A percentile compares a stretch with the other conserved stretches of the same genome.
Conservation (phyloP, 257 asterid species). For the Agastache rugosa region DNA sequence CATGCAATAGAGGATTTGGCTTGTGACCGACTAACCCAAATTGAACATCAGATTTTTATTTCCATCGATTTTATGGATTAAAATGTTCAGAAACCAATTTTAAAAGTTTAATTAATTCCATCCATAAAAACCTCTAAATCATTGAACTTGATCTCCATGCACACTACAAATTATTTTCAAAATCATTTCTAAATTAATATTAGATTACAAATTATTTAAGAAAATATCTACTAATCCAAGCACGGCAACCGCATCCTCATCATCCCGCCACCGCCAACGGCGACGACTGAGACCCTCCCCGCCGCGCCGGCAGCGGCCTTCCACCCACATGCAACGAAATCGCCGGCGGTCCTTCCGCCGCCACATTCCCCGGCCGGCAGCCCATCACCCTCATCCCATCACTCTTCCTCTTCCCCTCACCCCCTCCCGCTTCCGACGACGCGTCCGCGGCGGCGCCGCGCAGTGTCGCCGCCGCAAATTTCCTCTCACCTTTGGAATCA, state of each 20-base stretch:
- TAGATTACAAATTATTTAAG: background rate
- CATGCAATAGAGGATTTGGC: no score
- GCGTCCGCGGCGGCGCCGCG: conserved; percentile 49
- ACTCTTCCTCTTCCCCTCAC: conserved; percentile 39
- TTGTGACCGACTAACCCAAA: no score
- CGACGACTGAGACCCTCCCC: conserved; percentile 43
- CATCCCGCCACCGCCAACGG: conserved; percentile 24
- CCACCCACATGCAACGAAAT: conserved; percentile 49
- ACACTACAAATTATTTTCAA: background rate
- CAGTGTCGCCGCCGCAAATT: conserved; percentile 29
- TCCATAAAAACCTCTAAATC: background rate
- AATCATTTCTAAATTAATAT: background rate
- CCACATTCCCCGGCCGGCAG: conserved; percentile 61
- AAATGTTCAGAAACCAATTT: no score
- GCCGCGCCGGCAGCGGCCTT: conserved; percentile 52
- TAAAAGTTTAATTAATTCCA: background rate
- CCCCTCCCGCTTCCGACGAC: conserved; percentile 10
- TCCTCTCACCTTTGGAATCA: conserved; percentile 34
- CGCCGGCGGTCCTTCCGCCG: conserved; percentile 44
- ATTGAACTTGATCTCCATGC: no score
- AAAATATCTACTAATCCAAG: background rate
- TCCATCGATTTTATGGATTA: no score
- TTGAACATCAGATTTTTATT: no score
- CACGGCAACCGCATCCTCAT: background rate
- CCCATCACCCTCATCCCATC: conserved; percentile 49